phyloP scores from a whole-genome alignment of 2,329 filamentous ascomycete species.

The Alternaria rosae region DNA sequence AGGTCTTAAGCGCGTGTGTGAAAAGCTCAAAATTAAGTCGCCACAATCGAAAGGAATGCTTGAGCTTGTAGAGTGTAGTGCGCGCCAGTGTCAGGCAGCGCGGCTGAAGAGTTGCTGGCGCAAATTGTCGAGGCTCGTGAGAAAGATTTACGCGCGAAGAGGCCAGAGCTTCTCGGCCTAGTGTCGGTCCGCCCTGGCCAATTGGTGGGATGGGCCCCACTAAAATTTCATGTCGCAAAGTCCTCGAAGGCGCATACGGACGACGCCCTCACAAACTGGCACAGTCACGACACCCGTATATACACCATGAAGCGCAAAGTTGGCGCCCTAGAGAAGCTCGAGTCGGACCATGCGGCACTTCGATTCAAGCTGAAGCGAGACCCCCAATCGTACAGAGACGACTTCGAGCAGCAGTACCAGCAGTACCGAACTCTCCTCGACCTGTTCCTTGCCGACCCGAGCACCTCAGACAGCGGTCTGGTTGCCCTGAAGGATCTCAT shows the following conservation, averaged over 20 bases:
- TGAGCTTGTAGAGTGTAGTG: slow-evolving; percentile 3
- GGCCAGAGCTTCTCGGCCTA: slow-evolving; percentile 23
- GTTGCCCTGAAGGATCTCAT: slow-evolving; percentile 90
- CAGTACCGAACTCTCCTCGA: slow-evolving; percentile 92
- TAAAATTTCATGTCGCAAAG: slow-evolving; percentile 26
- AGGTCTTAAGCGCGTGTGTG: slow-evolving; percentile 5
- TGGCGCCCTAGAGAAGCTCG: slow-evolving; percentile 91
- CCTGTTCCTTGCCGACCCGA: slow-evolving; percentile 86
- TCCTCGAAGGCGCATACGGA: slow-evolving; percentile 11
- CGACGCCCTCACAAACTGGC: background rate
- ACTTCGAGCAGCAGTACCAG: slow-evolving; percentile 86
- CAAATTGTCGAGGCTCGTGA: slow-evolving; percentile 6
- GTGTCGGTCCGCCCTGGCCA: slow-evolving; percentile 21
- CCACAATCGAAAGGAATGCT: background rate
- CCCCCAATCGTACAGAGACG: slow-evolving; percentile 81
- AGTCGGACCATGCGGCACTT: slow-evolving; percentile 75
- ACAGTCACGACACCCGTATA: background rate
- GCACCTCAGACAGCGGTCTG: slow-evolving; percentile 77
- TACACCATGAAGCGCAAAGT: slow-evolving; percentile 80
- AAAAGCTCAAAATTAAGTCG: background rate
- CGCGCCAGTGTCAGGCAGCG: slow-evolving; percentile 11
- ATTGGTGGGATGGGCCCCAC: slow-evolving; percentile 18
- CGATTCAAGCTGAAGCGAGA: slow-evolving; percentile 77
- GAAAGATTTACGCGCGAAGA: slow-evolving; percentile 15
- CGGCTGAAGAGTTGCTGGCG: slow-evolving; percentile 3